Evolutionary conservation across 1,284 basidiomycete genomes (phyloP).

Genomic region (Moniliophthora roreri): DNA sequence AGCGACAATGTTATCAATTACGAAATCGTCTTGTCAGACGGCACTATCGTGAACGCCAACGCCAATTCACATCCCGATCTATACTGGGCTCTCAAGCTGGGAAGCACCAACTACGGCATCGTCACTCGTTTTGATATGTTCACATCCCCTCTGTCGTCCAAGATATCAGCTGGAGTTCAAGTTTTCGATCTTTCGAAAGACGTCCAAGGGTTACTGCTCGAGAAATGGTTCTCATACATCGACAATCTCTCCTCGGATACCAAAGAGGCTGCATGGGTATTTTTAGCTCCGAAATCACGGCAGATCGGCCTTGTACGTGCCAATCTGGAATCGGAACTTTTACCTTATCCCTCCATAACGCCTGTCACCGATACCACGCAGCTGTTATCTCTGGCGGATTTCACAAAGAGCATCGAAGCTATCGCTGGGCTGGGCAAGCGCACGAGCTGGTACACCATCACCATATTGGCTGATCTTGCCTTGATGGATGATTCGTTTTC

Average conservation of each 20-base stretch:
- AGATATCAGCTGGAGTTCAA: not conserved
- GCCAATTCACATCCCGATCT: conserved; percentile 16
- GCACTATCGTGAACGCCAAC: conserved; percentile 20
- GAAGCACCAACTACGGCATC: conserved; percentile 23
- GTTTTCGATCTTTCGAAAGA: not conserved
- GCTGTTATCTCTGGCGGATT: too few species aligned
- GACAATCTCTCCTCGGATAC: not conserved
- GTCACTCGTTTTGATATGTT: conserved; percentile 22
- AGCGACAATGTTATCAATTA: conserved; percentile 22
- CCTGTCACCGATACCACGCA: too few species aligned
- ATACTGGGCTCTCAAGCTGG: conserved; percentile 20
- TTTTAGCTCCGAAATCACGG: not conserved
- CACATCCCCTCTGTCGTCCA: conserved; percentile 14
- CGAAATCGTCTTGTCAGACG: conserved; percentile 21
- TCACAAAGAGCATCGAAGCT: not conserved
- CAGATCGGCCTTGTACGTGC: not conserved
- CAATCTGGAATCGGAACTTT: not conserved
- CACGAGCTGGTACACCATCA: conserved; percentile 8
- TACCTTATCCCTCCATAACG: not conserved
- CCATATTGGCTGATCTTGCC: conserved; percentile 7
- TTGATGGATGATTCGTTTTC: conserved; percentile 7
- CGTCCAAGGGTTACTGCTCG: not conserved
- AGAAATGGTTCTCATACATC: not conserved
- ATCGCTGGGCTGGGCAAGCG: not conserved
- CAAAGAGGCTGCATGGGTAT: not conserved